Base-by-base conservation (phyloP, 306 rosid species). In the Fragaria iinumae region DNA sequence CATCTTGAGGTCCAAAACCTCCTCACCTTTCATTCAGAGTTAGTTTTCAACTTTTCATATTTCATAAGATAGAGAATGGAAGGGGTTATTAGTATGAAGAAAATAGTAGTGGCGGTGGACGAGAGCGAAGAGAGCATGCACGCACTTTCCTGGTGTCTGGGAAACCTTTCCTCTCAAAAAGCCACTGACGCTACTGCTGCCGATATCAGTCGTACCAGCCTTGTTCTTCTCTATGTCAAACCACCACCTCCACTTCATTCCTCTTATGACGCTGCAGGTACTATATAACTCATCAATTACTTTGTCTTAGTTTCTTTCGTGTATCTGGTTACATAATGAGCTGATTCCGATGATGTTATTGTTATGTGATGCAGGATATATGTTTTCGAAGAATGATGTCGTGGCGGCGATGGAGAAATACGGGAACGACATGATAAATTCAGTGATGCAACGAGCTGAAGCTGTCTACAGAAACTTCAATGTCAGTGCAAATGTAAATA, bases 41-140 rank as follows among this genome's bases (percentile, higher is more conserved):
- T 44, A 2, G 55, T 21, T 8, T 69, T 47, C n/a, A 20, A 3
- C n/a, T 44, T 8, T 47, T 47, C 21, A 20, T 53, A 36, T 38
- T 38, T 27, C 10, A 49, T n/a, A 18, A 36, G 44, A 39, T 6
- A 39, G 44, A 39, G 44, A 67, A 75, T 79, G 86, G 88, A 80
- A 63, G 85, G 53, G 6, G 76, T 21, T 52, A 62, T 27, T 27
- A 32, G 60, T 27, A 79, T 68, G 89, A 86, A 67, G 75, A 83
- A 77, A 79, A 85, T 93, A 8, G 78, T 93, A 77, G 97, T 93
- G 34, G 97, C 91, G 5, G 93, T 93, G 73, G 96, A 92, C 77
- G 97, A 89, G 79, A 89, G 97, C 74, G 71, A 90, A 65, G 96
- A 93, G 86, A 93, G 98, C 81, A 93, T 90, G 97, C 70, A 63